phyloP scores from a whole-genome alignment of 1,139 yeast species.

The Protomyces lactucae-debilis region DNA sequence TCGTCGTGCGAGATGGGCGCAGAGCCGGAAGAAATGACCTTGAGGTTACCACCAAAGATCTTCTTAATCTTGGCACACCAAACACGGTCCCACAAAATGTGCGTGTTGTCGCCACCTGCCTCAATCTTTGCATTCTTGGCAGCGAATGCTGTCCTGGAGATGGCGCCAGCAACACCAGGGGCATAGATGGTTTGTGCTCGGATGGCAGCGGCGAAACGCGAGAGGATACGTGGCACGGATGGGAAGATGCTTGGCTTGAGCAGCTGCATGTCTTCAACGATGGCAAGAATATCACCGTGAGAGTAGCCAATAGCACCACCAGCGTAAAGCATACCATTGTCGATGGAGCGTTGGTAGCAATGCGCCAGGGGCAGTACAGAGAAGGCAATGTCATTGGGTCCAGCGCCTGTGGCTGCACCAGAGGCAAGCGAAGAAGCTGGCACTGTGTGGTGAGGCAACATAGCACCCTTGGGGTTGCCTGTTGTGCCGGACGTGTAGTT shows the following conservation, averaged over 20 bases:
- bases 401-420: conserved; percentile 7
- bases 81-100: conserved; percentile 47
- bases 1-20: conserved; percentile 69
- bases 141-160: conserved; percentile 43
- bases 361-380: conserved; percentile 66
- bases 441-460: conserved; percentile 52
- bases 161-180: conserved; percentile 39
- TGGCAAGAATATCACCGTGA: conserved; percentile 44
- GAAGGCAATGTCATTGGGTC: conserved; percentile 37
- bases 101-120: conserved; percentile 41
- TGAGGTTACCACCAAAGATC: conserved; percentile 51
- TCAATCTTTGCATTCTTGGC: conserved; percentile 41
- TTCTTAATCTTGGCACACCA: conserved; percentile 51
- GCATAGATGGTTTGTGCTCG: conserved; percentile 43
- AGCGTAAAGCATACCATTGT: conserved; percentile 33
- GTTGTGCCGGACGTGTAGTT: conserved; percentile 78
- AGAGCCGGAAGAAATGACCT: conserved; percentile 57
- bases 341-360: conserved; percentile 51
- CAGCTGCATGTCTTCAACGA: conserved; percentile 54
- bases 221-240: conserved; percentile 63
- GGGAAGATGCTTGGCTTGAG: conserved; percentile 53
- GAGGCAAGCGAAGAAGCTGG: conserved; percentile 47
- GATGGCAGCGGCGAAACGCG: conserved; percentile 55
- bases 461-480: conserved; percentile 71
- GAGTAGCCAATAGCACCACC: conserved; percentile 47